These are phyloP conservation scores for Drosera spatulata DNA, from an alignment of 179 eudicot genomes.

Conservation along the genomic window DNA sequence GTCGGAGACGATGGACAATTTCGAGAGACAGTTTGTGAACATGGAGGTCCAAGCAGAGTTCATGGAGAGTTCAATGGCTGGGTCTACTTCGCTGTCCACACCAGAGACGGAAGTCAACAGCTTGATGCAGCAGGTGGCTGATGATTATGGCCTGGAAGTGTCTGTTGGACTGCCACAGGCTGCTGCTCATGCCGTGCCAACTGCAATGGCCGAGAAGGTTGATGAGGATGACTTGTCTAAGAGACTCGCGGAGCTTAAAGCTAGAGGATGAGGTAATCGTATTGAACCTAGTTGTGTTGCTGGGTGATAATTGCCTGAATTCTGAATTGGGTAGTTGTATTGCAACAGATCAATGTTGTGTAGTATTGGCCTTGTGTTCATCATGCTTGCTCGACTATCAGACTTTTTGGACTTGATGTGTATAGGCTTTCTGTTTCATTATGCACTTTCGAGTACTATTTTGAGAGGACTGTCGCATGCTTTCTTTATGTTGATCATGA, in stretches of 20 bases:
- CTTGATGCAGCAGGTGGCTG: slow-evolving; percentile 17
- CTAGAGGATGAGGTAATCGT: slow-evolving; percentile 6
- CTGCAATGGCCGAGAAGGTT: slow-evolving; percentile 12
- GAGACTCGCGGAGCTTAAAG: slow-evolving; percentile 12
- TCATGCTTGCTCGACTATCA: too few species aligned
- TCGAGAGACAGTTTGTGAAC: slow-evolving; percentile 14
- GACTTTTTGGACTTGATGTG: too few species aligned
- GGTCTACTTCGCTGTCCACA: slow-evolving; percentile 13
- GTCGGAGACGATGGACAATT: slow-evolving; percentile 17
- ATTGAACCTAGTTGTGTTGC: background rate
- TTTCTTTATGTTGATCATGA: too few species aligned
- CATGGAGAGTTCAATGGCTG: slow-evolving; percentile 14
- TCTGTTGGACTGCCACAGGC: slow-evolving; percentile 13
- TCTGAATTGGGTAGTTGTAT: too few species aligned
- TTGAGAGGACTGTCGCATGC: too few species aligned
- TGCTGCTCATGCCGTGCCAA: slow-evolving; percentile 7
- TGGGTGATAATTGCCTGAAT: too few species aligned
- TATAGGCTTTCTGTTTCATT: too few species aligned
- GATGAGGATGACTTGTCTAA: slow-evolving; percentile 11
- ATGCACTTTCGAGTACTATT: too few species aligned
- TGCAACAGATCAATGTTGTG: too few species aligned
- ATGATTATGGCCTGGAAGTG: slow-evolving; percentile 13
- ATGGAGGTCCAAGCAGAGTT: slow-evolving; percentile 14
- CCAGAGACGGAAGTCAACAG: slow-evolving; percentile 12
- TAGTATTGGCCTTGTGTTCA: too few species aligned